Percentiles rank a stretch among this genome's conserved stretches.
Evolutionary conservation across 306 rosid species (phyloP).

Genomic region (Quercus parvula): DNA sequence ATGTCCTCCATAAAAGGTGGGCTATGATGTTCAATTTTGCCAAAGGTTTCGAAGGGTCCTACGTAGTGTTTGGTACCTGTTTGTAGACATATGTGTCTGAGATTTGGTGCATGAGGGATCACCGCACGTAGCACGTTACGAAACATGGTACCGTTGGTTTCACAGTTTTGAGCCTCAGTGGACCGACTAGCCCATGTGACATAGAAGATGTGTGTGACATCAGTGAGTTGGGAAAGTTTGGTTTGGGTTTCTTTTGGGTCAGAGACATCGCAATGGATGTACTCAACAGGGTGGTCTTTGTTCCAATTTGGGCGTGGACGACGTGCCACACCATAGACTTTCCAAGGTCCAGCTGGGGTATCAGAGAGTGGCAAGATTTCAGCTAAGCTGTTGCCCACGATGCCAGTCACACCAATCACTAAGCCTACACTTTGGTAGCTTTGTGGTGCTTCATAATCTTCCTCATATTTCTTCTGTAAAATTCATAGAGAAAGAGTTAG

Average conservation of each 20-base stretch:
- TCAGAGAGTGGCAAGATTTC: conserved; percentile 70
- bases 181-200: conserved; percentile 49
- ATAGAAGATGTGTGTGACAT: conserved; percentile 73
- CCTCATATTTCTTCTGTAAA: conserved; percentile 46
- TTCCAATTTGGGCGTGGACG: conserved; percentile 70
- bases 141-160: conserved; percentile 54
- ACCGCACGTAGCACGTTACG: conserved; percentile 46
- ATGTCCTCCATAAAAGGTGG: conserved; percentile 65
- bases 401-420: conserved; percentile 63
- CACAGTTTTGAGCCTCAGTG: conserved; percentile 51
- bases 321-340: conserved; percentile 76
- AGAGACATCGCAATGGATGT: conserved; percentile 67
- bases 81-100: conserved; percentile 69
- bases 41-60: conserved; percentile 39
- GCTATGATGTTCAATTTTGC: conserved; percentile 32
- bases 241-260: conserved; percentile 39
- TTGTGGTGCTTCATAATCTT: conserved; percentile 38
- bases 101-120: conserved; percentile 61
- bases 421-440: conserved; percentile 47
- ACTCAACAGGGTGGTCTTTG: conserved; percentile 57
- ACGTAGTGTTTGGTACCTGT: conserved; percentile 53
- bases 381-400: conserved; percentile 75
- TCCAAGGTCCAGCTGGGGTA: conserved; percentile 84
- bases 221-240: conserved; percentile 55
- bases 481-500: not conserved